Evolutionary conservation across 202 grass and related monocot genomes (phyloP).

Genomic region (Hordeum pubiflorum): DNA sequence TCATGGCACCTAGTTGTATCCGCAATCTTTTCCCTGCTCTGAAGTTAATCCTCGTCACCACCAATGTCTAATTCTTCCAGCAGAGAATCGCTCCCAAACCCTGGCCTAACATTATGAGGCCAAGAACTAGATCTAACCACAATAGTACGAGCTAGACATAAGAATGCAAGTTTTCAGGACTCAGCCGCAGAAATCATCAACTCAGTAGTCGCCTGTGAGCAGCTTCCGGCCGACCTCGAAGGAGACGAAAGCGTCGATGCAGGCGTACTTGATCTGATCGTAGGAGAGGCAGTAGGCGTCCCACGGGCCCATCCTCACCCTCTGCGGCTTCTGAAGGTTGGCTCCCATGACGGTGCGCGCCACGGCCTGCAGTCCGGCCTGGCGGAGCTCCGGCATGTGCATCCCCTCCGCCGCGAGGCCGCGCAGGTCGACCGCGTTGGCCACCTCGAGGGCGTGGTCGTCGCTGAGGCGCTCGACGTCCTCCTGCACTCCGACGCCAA

Average conservation of each 20-base stretch:
- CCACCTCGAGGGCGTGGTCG: constrained; percentile 25
- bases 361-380: constrained; percentile 36
- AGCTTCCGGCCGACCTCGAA: constrained; percentile 49
- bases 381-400: constrained; percentile 26
- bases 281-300: constrained; percentile 27
- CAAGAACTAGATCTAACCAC: neutral
- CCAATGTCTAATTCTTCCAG: neutral
- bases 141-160: neutral
- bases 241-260: constrained; percentile 66
- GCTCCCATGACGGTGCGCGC: constrained; percentile 31
- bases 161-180: neutral
- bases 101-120: neutral
- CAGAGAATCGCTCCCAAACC: neutral
- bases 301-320: constrained; percentile 53
- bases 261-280: constrained; percentile 58
- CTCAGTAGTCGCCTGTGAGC: neutral
- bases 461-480: constrained; percentile 40
- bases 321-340: constrained; percentile 26
- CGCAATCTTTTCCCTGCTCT: neutral
- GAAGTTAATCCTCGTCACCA: neutral
- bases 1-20: neutral
- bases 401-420: constrained; percentile 22
- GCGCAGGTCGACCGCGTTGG: constrained; percentile 33
- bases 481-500: constrained; percentile 39
- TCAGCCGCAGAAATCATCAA: constrained; percentile 2